Evolutionary conservation across 2,329 filamentous ascomycete species (phyloP), one percentile per base, ranked within the genome.

Genomic region (Beauveria scarabaeidicola): DNA sequence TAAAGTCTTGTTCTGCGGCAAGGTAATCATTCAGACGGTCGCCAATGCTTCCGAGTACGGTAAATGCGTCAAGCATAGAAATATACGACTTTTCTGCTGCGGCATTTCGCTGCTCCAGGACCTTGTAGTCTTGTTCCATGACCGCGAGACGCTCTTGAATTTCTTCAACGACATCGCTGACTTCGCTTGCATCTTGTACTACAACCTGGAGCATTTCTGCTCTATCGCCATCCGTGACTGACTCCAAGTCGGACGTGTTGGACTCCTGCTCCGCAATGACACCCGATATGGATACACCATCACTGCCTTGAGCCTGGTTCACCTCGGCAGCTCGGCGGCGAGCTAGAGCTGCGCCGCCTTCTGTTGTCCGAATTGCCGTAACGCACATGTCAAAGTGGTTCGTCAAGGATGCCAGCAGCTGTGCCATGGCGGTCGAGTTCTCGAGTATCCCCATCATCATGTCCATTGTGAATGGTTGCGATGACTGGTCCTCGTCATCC

Each of bases 371-470:
- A 47, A 97, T 87, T 1, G 93, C 93, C 1, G 88, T 93, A 15
- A 96, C 90, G 71, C 93, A 97, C 64, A 96, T 84, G 71, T 97
- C 93, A 70, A 96, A 97, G 73, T 97, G 93, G 27, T 82, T 84
- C 8, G 91, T 91, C 4, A 97, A 77, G 1, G 88, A 91, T 60
- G 90, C 83, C 1, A 97, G 82, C 5, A 91, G 81, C 60, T 87
- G 81, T 5, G 92, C 93, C 85, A 95, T 93, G 66, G 87, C 85
- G 63, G 89, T 86, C 0, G 92, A 92, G 65, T 93, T 86, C 15
- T 79, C 79, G 64, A 92, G 85, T 40, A 96, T 79, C 3, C 78
- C 77, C 32, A 80, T 75, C n/a, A 90, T 75, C 46, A 85, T 76
- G 5, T 78, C 74, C 2, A 80, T 74, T 48, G 86, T 77, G 0